Conservation (phyloP, 768 basidiomycete species). For the Megacollybia marginata region DNA sequence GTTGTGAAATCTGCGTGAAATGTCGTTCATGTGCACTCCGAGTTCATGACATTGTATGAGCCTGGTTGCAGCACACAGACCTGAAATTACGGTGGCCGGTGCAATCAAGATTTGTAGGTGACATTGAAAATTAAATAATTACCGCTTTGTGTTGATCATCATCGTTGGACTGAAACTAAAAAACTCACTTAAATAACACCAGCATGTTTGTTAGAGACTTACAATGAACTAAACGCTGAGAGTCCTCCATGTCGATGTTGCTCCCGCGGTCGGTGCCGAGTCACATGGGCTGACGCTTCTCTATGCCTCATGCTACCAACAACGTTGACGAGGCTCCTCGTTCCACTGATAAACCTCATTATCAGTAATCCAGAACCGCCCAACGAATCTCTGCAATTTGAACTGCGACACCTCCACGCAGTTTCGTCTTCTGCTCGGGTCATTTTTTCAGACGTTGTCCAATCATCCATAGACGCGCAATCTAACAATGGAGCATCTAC, state of each 20-base stretch:
- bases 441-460: constrained; percentile 43
- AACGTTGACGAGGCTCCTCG: constrained; percentile 40
- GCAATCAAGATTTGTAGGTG: too few species aligned
- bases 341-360: constrained; percentile 31
- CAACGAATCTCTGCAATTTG: constrained; percentile 30
- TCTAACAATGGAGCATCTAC: constrained; percentile 11
- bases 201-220: too few species aligned
- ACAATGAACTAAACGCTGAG: too few species aligned
- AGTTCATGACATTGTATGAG: constrained; percentile 21
- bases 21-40: constrained; percentile 19
- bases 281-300: too few species aligned
- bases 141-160: too few species aligned
- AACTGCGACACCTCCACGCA: constrained; percentile 58
- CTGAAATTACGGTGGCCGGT: constrained; percentile 13
- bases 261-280: too few species aligned
- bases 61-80: constrained; percentile 20
- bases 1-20: constrained; percentile 18
- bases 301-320: constrained; percentile 37
- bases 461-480: constrained; percentile 6
- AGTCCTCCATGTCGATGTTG: too few species aligned
- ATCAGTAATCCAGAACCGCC: constrained; percentile 6
- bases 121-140: too few species aligned
- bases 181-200: too few species aligned
- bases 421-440: constrained; percentile 41
- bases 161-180: too few species aligned